These are phyloP conservation scores for Xylaria sp. DNA, from an alignment of 495 filamentous ascomycete genomes.

Conservation along the genomic window DNA sequence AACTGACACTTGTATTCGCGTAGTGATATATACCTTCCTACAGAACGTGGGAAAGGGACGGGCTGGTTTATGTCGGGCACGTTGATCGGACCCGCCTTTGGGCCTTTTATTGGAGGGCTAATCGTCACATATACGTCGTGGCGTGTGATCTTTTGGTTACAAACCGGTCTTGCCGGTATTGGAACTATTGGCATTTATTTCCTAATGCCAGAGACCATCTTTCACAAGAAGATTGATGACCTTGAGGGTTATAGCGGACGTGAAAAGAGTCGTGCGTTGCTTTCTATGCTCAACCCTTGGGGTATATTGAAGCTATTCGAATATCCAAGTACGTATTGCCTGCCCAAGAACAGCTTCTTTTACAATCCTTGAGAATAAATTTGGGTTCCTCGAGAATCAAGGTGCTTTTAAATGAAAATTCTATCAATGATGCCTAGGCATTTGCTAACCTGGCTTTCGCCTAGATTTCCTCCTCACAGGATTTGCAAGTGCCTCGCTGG, in stretches of 20 bases:
- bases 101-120: slow-evolving; percentile 71
- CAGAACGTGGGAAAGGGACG: slow-evolving; percentile 70
- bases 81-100: slow-evolving; percentile 73
- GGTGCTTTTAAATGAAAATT: neutral
- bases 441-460: slow-evolving; percentile 6
- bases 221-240: slow-evolving; percentile 63
- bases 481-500: slow-evolving; percentile 64
- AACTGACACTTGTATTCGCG: slow-evolving; percentile 11
- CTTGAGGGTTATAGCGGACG: slow-evolving; percentile 54
- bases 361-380: neutral
- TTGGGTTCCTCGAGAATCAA: neutral
- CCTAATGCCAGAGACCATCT: slow-evolving; percentile 73
- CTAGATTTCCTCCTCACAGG: slow-evolving; percentile 64
- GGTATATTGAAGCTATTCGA: slow-evolving; percentile 65
- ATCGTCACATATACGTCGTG: slow-evolving; percentile 74
- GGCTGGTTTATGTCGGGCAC: slow-evolving; percentile 75
- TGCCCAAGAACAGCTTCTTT: neutral
- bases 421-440: neutral
- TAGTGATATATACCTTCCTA: slow-evolving; percentile 68
- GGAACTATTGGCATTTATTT: slow-evolving; percentile 66
- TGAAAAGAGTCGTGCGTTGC: slow-evolving; percentile 60
- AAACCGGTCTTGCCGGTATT: slow-evolving; percentile 66
- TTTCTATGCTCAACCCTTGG: slow-evolving; percentile 67
- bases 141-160: slow-evolving; percentile 76
- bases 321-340: slow-evolving; percentile 58